Evolutionary conservation across 2,329 filamentous ascomycete species (phyloP), one percentile per base, ranked within the genome.

Genomic region (Cercospora nicotianae): DNA sequence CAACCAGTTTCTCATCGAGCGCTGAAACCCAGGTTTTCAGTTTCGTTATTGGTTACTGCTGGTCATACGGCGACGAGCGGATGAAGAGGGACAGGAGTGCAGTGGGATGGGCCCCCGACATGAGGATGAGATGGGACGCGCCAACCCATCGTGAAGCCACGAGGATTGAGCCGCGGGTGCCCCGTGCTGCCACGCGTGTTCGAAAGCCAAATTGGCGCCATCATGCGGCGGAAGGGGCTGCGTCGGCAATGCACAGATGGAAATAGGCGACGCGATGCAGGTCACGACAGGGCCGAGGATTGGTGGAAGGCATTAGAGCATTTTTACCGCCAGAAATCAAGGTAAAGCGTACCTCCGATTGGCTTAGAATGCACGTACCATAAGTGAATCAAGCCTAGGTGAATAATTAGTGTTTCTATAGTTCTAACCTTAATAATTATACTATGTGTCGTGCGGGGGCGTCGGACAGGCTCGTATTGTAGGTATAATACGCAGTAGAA

Each of bases 301-400:
- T 42, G 60, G 61, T 63, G 61, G 60, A 61, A 45, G 60, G 60
- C 60, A 62, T 62, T n/a, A n/a, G n/a, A n/a, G n/a, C n/a, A n/a
- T n/a, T n/a, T n/a, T n/a, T n/a, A n/a, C n/a, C n/a, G n/a, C n/a
- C n/a, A n/a, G n/a, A n/a, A n/a, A n/a, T n/a, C n/a, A n/a, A n/a
- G n/a, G n/a, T n/a, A n/a, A n/a, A n/a, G n/a, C n/a, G n/a, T n/a
- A n/a, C n/a, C n/a, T n/a, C n/a, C n/a, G n/a, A n/a, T n/a, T n/a
- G n/a, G n/a, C n/a, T n/a, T n/a, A n/a, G n/a, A n/a, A n/a, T n/a
- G n/a, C n/a, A n/a, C n/a, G n/a, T n/a, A n/a, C n/a, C n/a, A n/a
- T n/a, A n/a, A n/a, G n/a, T n/a, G n/a, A n/a, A n/a, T n/a, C n/a
- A n/a, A n/a, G n/a, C n/a, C n/a, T n/a, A n/a, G n/a, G n/a, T n/a